Base-by-base conservation (phyloP, 1,139 yeast genomes). In the Scheffersomyces lignicola region DNA sequence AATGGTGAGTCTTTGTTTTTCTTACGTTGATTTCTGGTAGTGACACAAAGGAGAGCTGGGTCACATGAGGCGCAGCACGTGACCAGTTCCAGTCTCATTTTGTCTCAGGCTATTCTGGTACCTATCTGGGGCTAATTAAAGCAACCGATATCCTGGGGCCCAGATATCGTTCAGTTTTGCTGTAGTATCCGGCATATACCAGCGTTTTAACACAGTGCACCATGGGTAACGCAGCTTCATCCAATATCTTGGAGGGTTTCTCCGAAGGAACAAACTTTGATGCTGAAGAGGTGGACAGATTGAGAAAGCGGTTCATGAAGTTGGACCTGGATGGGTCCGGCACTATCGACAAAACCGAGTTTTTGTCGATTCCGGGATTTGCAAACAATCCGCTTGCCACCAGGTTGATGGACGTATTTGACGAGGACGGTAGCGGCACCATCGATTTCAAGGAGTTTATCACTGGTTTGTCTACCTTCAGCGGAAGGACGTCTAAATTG, bases 401-500 rank as follows among this genome's bases (percentile, higher is more conserved):
- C 10, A 71, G 99, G 41, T 77, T 94, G 42, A 86, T 94, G 76
- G 97, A 92, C 47, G 92, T 94, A 11, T 90, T 94, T 57, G 99
- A 94, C 56, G 83, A 80, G 41, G 97, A 94, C 54, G 89, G 89
- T 7, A 85, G 89, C 47, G 98, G 98, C 1, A 85, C 84, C 42
- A 88, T 94, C 31, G 98, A 94, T 57, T 92, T 94, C 62, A 92
- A 88, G 56, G 99, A 94, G 62, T 94, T 94, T 57, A 86, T 94
- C 34, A 72, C 84, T 2, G 97, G 96, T 2, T 68, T 94, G 30
- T 84, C 95, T 5, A 92, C 94, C 2, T 94, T 94, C 54, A 84
- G 95, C 41, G 87, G 94, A n/a, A 82, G 86, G 52, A 88, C 96
- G 1, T 77, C 84, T 31, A 80, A 80, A 42, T 83, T 80, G 36